Percentiles rank a stretch among this genome's conserved stretches.
phyloP scores from a whole-genome alignment of 2,329 filamentous ascomycete species.

The Madurella fahalii region DNA sequence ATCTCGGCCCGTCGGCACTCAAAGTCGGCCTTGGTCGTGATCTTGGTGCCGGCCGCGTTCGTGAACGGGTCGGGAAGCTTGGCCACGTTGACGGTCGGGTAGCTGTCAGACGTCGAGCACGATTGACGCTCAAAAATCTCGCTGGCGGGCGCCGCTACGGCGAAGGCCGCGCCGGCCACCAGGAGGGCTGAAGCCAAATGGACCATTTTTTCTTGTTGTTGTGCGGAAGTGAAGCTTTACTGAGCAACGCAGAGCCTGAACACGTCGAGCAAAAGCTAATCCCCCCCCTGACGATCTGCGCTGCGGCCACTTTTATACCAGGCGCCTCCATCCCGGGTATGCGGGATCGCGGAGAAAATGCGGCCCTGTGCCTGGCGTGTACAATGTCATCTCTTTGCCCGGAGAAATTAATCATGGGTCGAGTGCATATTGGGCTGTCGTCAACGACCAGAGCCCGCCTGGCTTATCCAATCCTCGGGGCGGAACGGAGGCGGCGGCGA shows the following conservation, averaged over 20 bases:
- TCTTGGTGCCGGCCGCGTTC: constrained; percentile 38
- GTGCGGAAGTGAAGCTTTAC: background rate
- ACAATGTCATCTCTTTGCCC: constrained; percentile 21
- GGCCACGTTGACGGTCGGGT: constrained; percentile 34
- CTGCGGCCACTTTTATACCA: constrained; percentile 17
- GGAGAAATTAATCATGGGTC: constrained; percentile 21
- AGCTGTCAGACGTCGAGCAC: constrained; percentile 34
- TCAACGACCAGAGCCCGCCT: constrained; percentile 8
- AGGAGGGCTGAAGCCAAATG: constrained; percentile 29
- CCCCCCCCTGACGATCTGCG: constrained; percentile 10
- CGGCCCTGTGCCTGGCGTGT: constrained; percentile 12
- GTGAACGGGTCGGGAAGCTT: constrained; percentile 48
- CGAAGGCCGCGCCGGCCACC: constrained; percentile 34
- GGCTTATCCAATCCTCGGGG: constrained; percentile 1
- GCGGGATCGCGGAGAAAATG: background rate
- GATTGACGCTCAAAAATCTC: constrained; percentile 37
- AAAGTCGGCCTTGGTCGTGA: constrained; percentile 44
- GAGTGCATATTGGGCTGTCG: constrained; percentile 15
- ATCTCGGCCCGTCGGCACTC: constrained; percentile 48
- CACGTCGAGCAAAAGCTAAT: background rate
- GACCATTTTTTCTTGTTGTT: constrained; percentile 23
- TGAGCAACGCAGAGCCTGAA: background rate
- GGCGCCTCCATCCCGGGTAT: constrained; percentile 6
- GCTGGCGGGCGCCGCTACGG: constrained; percentile 32
- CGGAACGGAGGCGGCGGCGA: constrained; percentile 2